phyloP scores from a whole-genome alignment of 2,329 filamentous ascomycete species.

The Ascochyta koolunga region DNA sequence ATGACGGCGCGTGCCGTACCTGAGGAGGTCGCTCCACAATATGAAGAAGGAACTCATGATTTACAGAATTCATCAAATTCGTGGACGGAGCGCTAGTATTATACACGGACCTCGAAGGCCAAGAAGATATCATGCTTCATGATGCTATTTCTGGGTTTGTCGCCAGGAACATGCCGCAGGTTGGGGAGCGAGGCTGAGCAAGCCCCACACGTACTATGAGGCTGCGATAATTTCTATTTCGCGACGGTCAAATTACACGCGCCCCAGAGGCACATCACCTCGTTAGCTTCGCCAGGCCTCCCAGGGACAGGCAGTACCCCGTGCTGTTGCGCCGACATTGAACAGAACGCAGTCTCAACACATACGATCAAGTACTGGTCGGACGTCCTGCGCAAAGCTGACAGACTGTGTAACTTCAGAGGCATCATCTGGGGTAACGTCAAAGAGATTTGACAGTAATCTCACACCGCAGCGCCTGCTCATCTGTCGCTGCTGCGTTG shows the following conservation, averaged over 20 bases:
- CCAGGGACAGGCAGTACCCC: not conserved
- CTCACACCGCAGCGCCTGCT: slow-evolving; percentile 12
- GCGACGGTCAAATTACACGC: slow-evolving; percentile 2
- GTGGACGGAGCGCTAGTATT: not conserved
- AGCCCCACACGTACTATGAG: slow-evolving; percentile 11
- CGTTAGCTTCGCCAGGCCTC: slow-evolving; percentile 1
- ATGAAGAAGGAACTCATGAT: not conserved
- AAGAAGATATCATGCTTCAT: not conserved
- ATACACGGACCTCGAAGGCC: not conserved
- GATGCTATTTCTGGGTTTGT: slow-evolving; percentile 15
- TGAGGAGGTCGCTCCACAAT: not conserved
- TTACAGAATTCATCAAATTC: not conserved
- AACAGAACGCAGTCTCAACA: not conserved
- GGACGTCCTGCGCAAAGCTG: slow-evolving; percentile 4
- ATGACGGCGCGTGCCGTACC: not conserved
- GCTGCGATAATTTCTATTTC: slow-evolving; percentile 12
- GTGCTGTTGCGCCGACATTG: slow-evolving; percentile 2
- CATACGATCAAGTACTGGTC: not conserved
- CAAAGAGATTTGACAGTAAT: slow-evolving; percentile 3
- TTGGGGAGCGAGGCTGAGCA: slow-evolving; percentile 16
- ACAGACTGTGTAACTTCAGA: slow-evolving; percentile 7
- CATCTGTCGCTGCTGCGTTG: not conserved
- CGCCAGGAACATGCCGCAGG: slow-evolving; percentile 12
- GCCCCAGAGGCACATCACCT: slow-evolving; percentile 1
- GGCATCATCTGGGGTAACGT: not conserved